phyloP scores from a whole-genome alignment of 179 eudicot species.

The Actinidia arguta region DNA sequence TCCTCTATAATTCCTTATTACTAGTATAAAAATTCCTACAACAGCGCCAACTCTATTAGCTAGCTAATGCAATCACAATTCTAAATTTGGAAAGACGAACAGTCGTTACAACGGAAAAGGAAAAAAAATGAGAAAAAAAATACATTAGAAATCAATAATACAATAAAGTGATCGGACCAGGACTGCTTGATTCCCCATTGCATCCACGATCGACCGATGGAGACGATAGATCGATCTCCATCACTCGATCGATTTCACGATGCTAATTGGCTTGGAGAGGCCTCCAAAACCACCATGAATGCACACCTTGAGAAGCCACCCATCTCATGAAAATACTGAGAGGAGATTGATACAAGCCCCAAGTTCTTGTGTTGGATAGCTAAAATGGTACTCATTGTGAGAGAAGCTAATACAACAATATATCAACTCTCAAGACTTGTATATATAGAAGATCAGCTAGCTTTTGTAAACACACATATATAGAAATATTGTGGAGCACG shows the following conservation, averaged over 20 bases:
- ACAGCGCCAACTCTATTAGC: no score
- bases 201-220: no score
- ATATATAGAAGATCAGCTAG: no score
- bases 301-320: not conserved
- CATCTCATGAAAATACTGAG: not conserved
- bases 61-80: not conserved
- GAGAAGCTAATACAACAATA: not conserved
- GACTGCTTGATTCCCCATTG: conserved; percentile 16
- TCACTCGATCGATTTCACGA: not conserved
- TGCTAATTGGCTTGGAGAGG: not conserved
- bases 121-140: not conserved
- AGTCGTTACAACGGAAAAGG: not conserved
- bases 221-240: no score
- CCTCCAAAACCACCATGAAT: not conserved
- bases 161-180: conserved; percentile 12
- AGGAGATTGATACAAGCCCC: not conserved
- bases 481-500: conserved; percentile 1
- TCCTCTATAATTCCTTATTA: no score
- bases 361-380: not conserved
- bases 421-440: not conserved
- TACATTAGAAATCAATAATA: not conserved
- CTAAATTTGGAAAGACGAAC: not conserved
- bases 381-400: not conserved
- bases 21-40: no score
- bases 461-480: not conserved